These are phyloP conservation scores for Dictyostelium citrinum DNA, from an alignment of 78 protist genomes.

Conservation along the genomic window DNA sequence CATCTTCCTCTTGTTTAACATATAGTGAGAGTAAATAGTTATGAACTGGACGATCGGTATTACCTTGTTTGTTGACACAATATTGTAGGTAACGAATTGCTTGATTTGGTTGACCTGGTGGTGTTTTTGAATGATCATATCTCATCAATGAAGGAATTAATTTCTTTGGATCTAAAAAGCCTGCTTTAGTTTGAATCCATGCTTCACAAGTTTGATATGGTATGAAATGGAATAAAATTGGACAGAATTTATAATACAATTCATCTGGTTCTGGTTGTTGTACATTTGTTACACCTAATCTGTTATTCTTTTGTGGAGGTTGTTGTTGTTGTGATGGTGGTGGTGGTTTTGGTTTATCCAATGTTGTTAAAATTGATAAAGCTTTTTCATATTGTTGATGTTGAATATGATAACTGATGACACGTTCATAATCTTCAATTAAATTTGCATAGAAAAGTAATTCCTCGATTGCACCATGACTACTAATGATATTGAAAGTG, in stretches of 20 bases:
- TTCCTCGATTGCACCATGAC: constrained; percentile 92
- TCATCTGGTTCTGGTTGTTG: constrained; percentile 15
- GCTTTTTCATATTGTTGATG: constrained; percentile 79
- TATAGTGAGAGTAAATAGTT: constrained; percentile 91
- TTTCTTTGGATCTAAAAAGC: constrained; percentile 77
- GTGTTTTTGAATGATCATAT: constrained; percentile 75
- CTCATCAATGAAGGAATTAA: constrained; percentile 94
- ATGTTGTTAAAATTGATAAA: constrained; percentile 60
- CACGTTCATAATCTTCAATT: constrained; percentile 90
- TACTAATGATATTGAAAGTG: constrained; percentile 87
- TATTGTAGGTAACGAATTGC: constrained; percentile 92
- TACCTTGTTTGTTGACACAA: constrained; percentile 60
- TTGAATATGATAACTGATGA: constrained; percentile 89
- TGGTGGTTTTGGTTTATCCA: constrained; percentile 34
- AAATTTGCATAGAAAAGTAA: constrained; percentile 86
- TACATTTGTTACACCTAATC: neutral
- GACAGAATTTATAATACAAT: constrained; percentile 90
- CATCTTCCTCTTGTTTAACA: constrained; percentile 87
- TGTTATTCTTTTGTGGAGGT: neutral
- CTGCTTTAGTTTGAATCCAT: constrained; percentile 52
- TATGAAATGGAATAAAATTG: constrained; percentile 87
- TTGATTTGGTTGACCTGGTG: constrained; percentile 85
- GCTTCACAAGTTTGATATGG: constrained; percentile 88
- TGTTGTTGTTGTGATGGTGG: neutral
- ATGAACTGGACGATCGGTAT: constrained; percentile 90